These are phyloP conservation scores for Boletellus ananiceps DNA, from an alignment of 768 basidiomycete genomes.

Conservation along the genomic window DNA sequence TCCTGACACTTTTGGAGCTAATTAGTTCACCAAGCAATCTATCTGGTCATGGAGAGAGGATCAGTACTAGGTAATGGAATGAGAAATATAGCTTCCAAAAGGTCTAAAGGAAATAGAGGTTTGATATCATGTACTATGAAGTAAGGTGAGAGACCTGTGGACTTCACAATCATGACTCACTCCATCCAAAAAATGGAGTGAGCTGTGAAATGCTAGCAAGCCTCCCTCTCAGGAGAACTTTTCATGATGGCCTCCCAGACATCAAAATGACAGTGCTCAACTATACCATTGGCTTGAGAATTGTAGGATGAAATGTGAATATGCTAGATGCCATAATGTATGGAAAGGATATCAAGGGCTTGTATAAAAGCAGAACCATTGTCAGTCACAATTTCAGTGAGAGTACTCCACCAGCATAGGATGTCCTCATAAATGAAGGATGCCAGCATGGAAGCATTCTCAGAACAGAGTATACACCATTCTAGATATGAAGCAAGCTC, in stretches of 20 bases:
- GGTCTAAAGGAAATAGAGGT: slow-evolving; percentile 28
- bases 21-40: background rate
- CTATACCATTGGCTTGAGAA: background rate
- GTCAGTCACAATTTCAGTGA: too few species aligned
- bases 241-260: slow-evolving; percentile 5
- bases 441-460: too few species aligned
- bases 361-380: too few species aligned
- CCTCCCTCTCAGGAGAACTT: too few species aligned
- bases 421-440: too few species aligned
- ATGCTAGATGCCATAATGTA: too few species aligned
- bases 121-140: slow-evolving; percentile 23
- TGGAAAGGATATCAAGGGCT: too few species aligned
- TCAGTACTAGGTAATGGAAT: background rate
- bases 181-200: background rate
- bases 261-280: background rate
- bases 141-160: background rate
- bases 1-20: background rate
- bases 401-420: too few species aligned
- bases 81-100: slow-evolving; percentile 24
- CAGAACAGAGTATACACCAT: too few species aligned
- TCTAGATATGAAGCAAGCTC: fast-evolving
- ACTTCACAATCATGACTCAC: background rate
- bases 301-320: slow-evolving; percentile 2
- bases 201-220: background rate
- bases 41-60: background rate